A percentile compares a stretch with the other conserved stretches of the same genome.
Conservation (phyloP, 192 early-diverging fungal species). For the Chytriomyces confervae region DNA sequence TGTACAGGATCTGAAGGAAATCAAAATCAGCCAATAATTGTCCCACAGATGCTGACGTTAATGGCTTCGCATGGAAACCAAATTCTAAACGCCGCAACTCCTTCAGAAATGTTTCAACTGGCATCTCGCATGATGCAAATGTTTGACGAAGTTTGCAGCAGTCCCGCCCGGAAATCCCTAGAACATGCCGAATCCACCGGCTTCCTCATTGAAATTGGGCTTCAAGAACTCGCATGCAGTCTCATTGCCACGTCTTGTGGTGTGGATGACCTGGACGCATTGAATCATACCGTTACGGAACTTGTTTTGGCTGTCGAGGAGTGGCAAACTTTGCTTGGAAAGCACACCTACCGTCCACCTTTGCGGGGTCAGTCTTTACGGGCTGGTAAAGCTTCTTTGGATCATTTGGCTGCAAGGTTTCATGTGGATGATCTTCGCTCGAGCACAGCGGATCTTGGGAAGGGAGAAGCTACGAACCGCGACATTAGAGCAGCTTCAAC, state of each 20-base stretch:
- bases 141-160: not conserved
- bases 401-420: too few species aligned
- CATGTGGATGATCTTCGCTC: too few species aligned
- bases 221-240: constrained; percentile 11
- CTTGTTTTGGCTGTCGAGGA: not conserved
- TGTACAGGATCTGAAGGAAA: too few species aligned
- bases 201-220: constrained; percentile 11
- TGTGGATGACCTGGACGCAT: not conserved
- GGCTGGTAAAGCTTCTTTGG: too few species aligned
- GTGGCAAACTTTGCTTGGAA: not conserved
- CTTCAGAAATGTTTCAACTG: not conserved
- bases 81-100: not conserved
- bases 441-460: too few species aligned
- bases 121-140: constrained; percentile 3
- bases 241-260: not conserved
- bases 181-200: not conserved
- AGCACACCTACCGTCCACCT: too few species aligned
- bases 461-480: too few species aligned
- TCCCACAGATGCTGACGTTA: too few species aligned
- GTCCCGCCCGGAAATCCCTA: not conserved
- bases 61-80: too few species aligned
- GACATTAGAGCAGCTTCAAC: too few species aligned
- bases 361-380: too few species aligned
- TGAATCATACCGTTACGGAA: not conserved
- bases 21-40: too few species aligned